Evolutionary conservation across 2,329 filamentous ascomycete species (phyloP), one percentile per base, ranked within the genome.

Genomic region (Fusarium poae): DNA sequence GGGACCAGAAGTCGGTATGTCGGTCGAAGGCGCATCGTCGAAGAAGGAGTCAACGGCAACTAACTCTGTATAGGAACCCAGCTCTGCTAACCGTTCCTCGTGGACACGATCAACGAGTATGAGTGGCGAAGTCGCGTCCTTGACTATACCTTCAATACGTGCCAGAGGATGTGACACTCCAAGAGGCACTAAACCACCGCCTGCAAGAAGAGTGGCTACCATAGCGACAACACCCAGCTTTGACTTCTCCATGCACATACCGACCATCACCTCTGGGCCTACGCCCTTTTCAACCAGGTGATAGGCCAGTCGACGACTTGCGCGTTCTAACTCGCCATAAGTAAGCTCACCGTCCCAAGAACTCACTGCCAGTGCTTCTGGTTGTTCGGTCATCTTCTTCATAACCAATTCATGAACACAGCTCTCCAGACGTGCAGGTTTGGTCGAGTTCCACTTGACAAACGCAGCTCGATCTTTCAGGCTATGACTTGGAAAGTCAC

Each of bases 161-260:
- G 37, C 35, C 25, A 52, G 37, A 13, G 49, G 49, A 32, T 52
- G 49, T 20, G 35, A 42, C 5, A 42, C 49, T 30, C 49, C 49
- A 16, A 52, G 49, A 40, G 49, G 49, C 7, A 52, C 27, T 12
- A 52, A 23, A 15, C 35, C 35, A 32, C 49, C 49, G 32, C 49
- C 49, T 52, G 49, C 49, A 52, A 52, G 49, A 42, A 51, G 48
- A 39, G 48, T 42, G n/a, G 49, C 49, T 25, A 52, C 27, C 49
- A 52, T 52, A 42, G 49, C 35, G 15, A 52, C 37, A 42, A 42
- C 49, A 10, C 49, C 49, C 6, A 52, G 49, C 37, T 42, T 52
- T 51, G 49, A 52, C 35, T 52, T 52, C 35, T 52, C 49, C 49
- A 52, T 52, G 18, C 49, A 52, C 35, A 52, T 52, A n/a, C 49